Evolutionary conservation across 768 basidiomycete species (phyloP), one percentile per base, ranked within the genome.

Genomic region (Boletus reticulatus): DNA sequence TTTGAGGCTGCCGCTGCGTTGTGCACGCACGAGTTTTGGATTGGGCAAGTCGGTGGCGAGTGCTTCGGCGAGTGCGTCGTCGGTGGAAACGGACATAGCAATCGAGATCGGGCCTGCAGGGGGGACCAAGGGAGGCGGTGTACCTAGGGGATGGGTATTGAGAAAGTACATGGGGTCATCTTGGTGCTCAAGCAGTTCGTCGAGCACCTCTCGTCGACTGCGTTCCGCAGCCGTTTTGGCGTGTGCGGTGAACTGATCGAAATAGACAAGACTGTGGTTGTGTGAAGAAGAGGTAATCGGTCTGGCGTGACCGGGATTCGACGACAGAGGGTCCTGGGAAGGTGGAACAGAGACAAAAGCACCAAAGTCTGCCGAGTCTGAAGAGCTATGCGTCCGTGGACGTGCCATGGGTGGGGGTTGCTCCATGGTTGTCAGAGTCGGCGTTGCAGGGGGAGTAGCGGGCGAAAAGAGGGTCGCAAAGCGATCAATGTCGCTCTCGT

Each of bases 131-230:
- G 37, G 6, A 6, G 42, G 32, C 7, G 42, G 42, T 6, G 42
- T 2, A 4, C n/a, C 10, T 17, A 19, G 43, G 22, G 4, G 16
- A 17, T 13, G 17, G 38, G 38, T 39, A 52, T 65, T 43, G 53
- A 83, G 53, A 75, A 84, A 86, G 64, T 84, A 87, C 61, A 89
- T 67, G 2, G 87, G 87, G 66, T 90, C 87, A 48, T 88, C 84
- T 68, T 89, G 80, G 56, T 87, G 82, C 55, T 77, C 61, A 37
- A 89, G 65, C 36, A 90, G 67, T 64, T 91, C 88, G 43, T 86
- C 81, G 47, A 90, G 72, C 6, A 89, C 72, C 22, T 71, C 76
- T 52, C 76, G 77, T 56, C 80, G 75, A 48, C 78, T 83, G 38
- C 73, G 75, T 48, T 82, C 81, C 0, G 80, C 76, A 11, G 84